Evolutionary conservation across 305 asterid species (phyloP), one percentile per base, ranked within the genome.

Genomic region (Fraxinus latifolia): DNA sequence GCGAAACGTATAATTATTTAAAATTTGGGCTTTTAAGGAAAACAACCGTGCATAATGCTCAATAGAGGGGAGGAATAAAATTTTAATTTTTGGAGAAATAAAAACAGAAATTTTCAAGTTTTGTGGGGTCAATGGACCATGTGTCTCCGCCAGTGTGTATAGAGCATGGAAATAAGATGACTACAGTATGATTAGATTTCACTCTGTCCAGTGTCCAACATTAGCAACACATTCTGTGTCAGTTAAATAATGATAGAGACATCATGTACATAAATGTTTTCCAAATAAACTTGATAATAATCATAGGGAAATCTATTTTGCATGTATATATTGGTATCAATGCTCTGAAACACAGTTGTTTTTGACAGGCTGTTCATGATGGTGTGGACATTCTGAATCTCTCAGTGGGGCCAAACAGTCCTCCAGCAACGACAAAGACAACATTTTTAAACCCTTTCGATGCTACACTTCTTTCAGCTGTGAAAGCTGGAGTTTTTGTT

Each of bases 321-420:
- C 25, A 4, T 29, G 3, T 62, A 12, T 25, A 12, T 17, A 60
- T 60, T 9, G 12, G 68, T 19, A 60, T 60, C 4, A 60, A 19
- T 60, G 15, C 21, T 62, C 33, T 62, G 32, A 62, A 62, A 23
- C 34, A 62, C n/a, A 15, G 72, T 68, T 12, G 21, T 68, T 87
- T 83, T 83, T 77, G 73, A 82, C 92, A 96, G 99, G 98, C 99
- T 81, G 99, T 94, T 82, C 93, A 91, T 77, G 99, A 96, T 83
- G 99, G 99, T 31, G 99, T 96, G 78, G 99, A 96, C 88, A 93
- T 96, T 80, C 88, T 96, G 83, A 96, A 96, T 87, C 94, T 96
- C 68, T 96, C 99, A 15, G 98, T 96, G 79, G 99, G 99, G 74
- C 99, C 97, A 17, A 96, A 92, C 83, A 91, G 99, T 88, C 99